phyloP scores from a whole-genome alignment of 148 eudicot species.

The Silene conica region DNA sequence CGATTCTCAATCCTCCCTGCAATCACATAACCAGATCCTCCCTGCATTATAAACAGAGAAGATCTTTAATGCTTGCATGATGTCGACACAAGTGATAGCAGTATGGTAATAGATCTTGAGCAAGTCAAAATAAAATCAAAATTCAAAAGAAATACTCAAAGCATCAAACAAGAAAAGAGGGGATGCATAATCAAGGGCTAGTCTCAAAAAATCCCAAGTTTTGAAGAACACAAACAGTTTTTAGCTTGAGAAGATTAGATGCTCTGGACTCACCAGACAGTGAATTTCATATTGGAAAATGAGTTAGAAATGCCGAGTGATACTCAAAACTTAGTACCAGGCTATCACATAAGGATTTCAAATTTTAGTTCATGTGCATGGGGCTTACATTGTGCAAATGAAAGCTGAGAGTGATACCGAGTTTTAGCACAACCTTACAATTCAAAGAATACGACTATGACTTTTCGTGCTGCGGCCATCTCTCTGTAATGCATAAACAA shows the following conservation, averaged over 20 bases:
- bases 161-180: not conserved
- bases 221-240: conserved; percentile 1
- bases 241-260: not conserved
- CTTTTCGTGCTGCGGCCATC: conserved; percentile 55
- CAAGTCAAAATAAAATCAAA: not conserved
- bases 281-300: not conserved
- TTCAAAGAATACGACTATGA: conserved; percentile 45
- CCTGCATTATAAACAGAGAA: not conserved
- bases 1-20: not conserved
- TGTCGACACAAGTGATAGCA: not conserved
- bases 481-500: conserved; percentile 40
- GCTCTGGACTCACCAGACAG: not conserved
- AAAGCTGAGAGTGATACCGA: not conserved
- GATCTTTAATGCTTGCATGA: not conserved
- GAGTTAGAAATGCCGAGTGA: too few relatives aligned
- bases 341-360: too few relatives aligned
- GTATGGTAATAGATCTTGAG: not conserved
- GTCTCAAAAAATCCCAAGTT: not conserved
- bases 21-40: not conserved
- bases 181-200: not conserved
- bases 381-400: too few relatives aligned
- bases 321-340: not conserved
- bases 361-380: too few relatives aligned
- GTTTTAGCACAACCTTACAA: not conserved
- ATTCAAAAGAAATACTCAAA: not conserved